A percentile compares a stretch with the other conserved stretches of the same genome.
Evolutionary conservation across 2,329 filamentous ascomycete genomes (phyloP).

Genomic region (Alternaria alternata): DNA sequence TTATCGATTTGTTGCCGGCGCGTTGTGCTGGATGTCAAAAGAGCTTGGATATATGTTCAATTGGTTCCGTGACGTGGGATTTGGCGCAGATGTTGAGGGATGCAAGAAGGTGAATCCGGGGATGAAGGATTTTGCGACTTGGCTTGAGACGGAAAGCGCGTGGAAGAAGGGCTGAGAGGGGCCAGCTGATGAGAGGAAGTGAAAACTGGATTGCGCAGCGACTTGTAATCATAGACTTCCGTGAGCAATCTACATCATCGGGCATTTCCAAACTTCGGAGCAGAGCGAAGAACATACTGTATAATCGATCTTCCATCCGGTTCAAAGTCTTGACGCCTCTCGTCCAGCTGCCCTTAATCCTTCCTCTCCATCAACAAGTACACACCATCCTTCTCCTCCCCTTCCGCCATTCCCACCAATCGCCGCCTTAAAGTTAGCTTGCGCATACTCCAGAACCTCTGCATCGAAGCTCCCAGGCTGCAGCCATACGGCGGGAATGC

Average conservation of each 20-base stretch:
- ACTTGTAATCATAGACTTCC: not conserved
- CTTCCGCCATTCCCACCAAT: constrained; percentile 61
- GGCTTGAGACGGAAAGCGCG: constrained; percentile 56
- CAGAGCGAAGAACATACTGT: not conserved
- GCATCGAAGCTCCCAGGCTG: constrained; percentile 91
- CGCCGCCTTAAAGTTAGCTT: constrained; percentile 71
- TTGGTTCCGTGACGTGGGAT: constrained; percentile 58
- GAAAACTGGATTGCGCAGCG: not conserved
- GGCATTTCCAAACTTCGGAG: not conserved
- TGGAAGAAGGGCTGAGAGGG: constrained; percentile 1
- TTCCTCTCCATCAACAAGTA: constrained; percentile 52
- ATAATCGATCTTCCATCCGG: not conserved
- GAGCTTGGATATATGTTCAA: constrained; percentile 55
- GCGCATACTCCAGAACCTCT: constrained; percentile 74
- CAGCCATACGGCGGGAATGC: constrained; percentile 67
- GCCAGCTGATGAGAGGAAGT: not conserved
- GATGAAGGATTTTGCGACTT: constrained; percentile 56
- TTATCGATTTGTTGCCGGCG: constrained; percentile 46
- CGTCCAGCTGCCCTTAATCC: constrained; percentile 46
- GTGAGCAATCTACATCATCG: not conserved
- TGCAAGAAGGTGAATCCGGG: constrained; percentile 52
- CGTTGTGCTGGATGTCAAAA: constrained; percentile 45
- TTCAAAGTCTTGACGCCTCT: constrained; percentile 45
- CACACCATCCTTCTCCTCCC: constrained; percentile 52
- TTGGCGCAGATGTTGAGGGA: constrained; percentile 53